A percentile compares a stretch with the other conserved stretches of the same genome.
Evolutionary conservation across 495 filamentous ascomycete genomes (phyloP).

Genomic region (Amorphotheca resinae): DNA sequence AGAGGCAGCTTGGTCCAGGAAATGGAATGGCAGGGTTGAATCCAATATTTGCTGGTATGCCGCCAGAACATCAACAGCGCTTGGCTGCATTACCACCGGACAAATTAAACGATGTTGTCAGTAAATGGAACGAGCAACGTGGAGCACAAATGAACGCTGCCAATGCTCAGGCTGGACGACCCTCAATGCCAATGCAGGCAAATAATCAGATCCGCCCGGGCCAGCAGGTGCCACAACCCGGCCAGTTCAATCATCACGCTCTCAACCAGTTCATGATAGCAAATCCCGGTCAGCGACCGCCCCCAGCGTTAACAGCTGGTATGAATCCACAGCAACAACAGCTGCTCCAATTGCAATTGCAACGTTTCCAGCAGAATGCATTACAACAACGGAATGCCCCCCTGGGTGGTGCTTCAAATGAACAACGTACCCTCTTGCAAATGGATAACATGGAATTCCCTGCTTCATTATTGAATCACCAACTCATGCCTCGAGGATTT

Average conservation of each 20-base stretch:
- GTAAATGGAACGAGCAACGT: slow-evolving; percentile 24
- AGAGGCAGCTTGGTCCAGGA: slow-evolving; percentile 19
- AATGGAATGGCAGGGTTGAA: slow-evolving; percentile 20
- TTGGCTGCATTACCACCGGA: slow-evolving; percentile 25
- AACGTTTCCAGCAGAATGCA: slow-evolving; percentile 4
- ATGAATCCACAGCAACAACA: slow-evolving; percentile 28
- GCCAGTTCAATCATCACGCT: slow-evolving; percentile 23
- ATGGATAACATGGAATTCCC: slow-evolving; percentile 20
- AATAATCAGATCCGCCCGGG: slow-evolving; percentile 13
- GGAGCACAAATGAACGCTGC: slow-evolving; percentile 8
- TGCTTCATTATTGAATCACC: slow-evolving; percentile 4
- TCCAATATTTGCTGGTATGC: slow-evolving; percentile 27
- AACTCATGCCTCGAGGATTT: slow-evolving; percentile 27
- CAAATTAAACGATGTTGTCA: slow-evolving; percentile 30
- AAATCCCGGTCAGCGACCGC: slow-evolving; percentile 20
- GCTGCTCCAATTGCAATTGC: slow-evolving; percentile 25
- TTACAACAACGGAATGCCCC: slow-evolving; percentile 4
- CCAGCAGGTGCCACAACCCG: slow-evolving; percentile 19
- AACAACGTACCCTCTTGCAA: slow-evolving; percentile 7
- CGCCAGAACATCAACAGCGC: slow-evolving; percentile 20
- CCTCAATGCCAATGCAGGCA: slow-evolving; percentile 20
- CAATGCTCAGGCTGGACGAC: slow-evolving; percentile 18
- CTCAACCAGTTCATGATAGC: slow-evolving; percentile 21
- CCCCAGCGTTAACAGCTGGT: slow-evolving; percentile 17
- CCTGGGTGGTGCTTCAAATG: not conserved